Conservation (phyloP, 805 yeast genomes). For the Suhomyces prunicola region DNA sequence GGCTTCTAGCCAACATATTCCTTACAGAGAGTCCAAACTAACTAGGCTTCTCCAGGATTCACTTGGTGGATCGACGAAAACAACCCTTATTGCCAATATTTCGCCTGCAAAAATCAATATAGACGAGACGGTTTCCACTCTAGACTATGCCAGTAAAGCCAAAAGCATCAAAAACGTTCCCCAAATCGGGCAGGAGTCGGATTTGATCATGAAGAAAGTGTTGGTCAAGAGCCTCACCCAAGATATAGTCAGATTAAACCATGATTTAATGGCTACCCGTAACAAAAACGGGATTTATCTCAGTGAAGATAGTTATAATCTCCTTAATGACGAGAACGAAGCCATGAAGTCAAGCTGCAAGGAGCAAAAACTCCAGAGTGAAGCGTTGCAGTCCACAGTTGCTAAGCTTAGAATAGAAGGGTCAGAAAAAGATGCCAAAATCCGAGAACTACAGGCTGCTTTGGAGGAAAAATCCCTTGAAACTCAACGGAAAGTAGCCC, state of each 20-base stretch:
- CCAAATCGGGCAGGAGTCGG: constrained; percentile 43
- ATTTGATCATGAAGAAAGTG: constrained; percentile 47
- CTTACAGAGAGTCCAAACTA: constrained; percentile 79
- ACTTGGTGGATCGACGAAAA: constrained; percentile 84
- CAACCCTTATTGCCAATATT: constrained; percentile 82
- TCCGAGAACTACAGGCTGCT: not conserved
- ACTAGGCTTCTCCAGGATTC: constrained; percentile 72
- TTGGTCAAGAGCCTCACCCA: constrained; percentile 50
- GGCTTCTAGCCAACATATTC: constrained; percentile 51
- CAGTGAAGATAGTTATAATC: constrained; percentile 53
- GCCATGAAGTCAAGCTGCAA: constrained; percentile 19
- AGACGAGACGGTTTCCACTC: constrained; percentile 82
- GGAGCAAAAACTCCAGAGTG: constrained; percentile 23
- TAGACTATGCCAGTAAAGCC: constrained; percentile 86
- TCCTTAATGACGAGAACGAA: constrained; percentile 26
- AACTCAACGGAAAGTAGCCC: not conserved
- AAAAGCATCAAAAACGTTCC: constrained; percentile 69
- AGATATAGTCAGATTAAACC: constrained; percentile 54
- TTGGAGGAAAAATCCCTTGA: not conserved
- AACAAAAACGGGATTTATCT: constrained; percentile 63
- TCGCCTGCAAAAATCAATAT: constrained; percentile 75
- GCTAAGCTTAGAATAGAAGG: not conserved
- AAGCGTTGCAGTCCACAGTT: not conserved
- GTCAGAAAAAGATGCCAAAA: not conserved
- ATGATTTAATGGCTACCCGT: constrained; percentile 61